Evolutionary conservation across 1,139 yeast genomes (phyloP).

Genomic region (Sugiyamaella xylanicola): DNA sequence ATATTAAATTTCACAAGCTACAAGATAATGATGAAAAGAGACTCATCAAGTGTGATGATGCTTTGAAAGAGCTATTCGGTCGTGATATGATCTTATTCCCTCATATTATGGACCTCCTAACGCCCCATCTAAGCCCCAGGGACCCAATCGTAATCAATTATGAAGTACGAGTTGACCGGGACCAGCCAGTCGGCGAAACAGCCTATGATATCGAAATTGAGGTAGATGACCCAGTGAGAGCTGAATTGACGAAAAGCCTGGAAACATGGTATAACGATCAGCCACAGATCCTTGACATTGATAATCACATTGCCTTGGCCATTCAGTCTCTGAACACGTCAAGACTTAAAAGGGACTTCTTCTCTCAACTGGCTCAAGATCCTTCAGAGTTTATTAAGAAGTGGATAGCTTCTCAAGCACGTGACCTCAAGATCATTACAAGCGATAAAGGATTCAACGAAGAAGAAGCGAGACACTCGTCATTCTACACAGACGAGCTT

Average conservation of each 20-base stretch:
- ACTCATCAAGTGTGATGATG: conserved; percentile 67
- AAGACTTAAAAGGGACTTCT: conserved; percentile 68
- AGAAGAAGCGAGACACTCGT: conserved; percentile 81
- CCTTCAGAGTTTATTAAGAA: conserved; percentile 75
- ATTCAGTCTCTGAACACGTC: conserved; percentile 68
- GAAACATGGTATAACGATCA: conserved; percentile 52
- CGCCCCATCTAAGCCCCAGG: conserved; percentile 65
- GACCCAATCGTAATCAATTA: conserved; percentile 79
- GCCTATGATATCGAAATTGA: conserved; percentile 72
- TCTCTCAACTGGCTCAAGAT: conserved; percentile 67
- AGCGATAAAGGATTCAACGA: conserved; percentile 92
- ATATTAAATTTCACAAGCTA: conserved; percentile 73
- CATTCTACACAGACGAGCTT: conserved; percentile 76
- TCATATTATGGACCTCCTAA: conserved; percentile 71
- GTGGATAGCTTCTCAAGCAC: conserved; percentile 74
- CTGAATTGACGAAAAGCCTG: conserved; percentile 47
- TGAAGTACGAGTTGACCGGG: conserved; percentile 70
- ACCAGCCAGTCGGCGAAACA: conserved; percentile 78
- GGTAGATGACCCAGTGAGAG: conserved; percentile 59
- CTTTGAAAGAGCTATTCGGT: conserved; percentile 54
- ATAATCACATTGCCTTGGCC: conserved; percentile 61
- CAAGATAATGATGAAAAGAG: conserved; percentile 58
- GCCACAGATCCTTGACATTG: conserved; percentile 56
- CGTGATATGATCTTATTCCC: conserved; percentile 57
- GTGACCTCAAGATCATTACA: conserved; percentile 71